These are phyloP conservation scores for Trametes sp. DNA, from an alignment of 1,284 basidiomycete genomes.

Conservation along the genomic window DNA sequence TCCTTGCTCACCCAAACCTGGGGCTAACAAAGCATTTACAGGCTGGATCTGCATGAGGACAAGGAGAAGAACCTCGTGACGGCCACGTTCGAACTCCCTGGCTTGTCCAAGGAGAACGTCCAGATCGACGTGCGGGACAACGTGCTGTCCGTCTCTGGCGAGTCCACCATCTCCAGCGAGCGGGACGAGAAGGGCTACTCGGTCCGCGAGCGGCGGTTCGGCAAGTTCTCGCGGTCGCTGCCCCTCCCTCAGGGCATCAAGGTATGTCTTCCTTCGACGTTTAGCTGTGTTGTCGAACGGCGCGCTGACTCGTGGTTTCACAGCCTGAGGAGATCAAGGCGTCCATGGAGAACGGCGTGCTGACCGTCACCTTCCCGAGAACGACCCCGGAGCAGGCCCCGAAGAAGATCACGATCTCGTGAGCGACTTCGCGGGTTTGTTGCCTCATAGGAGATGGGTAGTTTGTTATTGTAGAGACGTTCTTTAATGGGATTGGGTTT, in stretches of 20 bases:
- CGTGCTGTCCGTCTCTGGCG: conserved; percentile 51
- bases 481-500: conserved; percentile 17
- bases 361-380: conserved; percentile 53
- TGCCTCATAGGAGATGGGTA: conserved; percentile 1
- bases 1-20: background rate
- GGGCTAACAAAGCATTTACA: conserved; percentile 29
- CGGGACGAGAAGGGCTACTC: conserved; percentile 49
- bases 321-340: conserved; percentile 50
- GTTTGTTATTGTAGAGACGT: conserved; percentile 12
- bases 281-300: too few relatives aligned
- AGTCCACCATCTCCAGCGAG: conserved; percentile 44
- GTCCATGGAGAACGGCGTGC: conserved; percentile 48
- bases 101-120: conserved; percentile 52
- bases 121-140: conserved; percentile 51
- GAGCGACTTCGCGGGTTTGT: background rate
- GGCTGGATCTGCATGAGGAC: conserved; percentile 57
- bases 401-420: conserved; percentile 30
- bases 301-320: background rate
- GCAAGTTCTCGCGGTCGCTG: conserved; percentile 52
- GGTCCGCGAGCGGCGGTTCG: conserved; percentile 52
- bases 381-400: conserved; percentile 38
- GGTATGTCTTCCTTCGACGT: conserved; percentile 38
- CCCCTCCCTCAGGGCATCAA: conserved; percentile 53
- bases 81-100: conserved; percentile 57
- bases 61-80: conserved; percentile 49